Base-by-base conservation (phyloP, 352 stramenopile species). In the Phytophthora crassamura region DNA sequence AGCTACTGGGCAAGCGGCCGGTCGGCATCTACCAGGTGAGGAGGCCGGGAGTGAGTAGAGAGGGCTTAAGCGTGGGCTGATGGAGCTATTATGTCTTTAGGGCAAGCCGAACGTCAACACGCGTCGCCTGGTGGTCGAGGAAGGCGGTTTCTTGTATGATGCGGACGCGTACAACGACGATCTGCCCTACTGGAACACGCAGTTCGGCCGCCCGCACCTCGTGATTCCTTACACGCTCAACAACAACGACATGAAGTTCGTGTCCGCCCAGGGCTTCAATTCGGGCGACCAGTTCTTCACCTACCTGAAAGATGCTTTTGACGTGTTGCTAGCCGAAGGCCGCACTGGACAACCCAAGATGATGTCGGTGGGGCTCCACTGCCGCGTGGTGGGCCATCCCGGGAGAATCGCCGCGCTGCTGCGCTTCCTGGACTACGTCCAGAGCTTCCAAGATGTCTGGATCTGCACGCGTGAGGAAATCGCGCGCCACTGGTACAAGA, bases 241-340 rank as follows among this genome's bases (percentile, higher is more conserved):
- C 54, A 97, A 98, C 64, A 98, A 98, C 78, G 95, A 99, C 72
- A 98, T 99, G 95, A 89, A 96, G 72, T 99, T 98, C 72, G 91
- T 95, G 9, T 91, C 88, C 14, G 69, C 89, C 39, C 91, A 96
- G 69, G 93, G 95, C 55, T 98, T 98, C 76, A 97, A 95, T 48
- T 90, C 80, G 32, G 90, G 90, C 50, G 84, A 97, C 49, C 89
- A 98, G 73, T 99, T 98, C 74, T 94, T 87, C 67, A 91, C 84
- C 12, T 97, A 98, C 74, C 79, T 99, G 50, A 98, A 98, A 36
- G 89, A 97, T 51, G 69, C 89, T 15, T 91, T 97, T 52, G 89
- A 97, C 50, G 83, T 93, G 53, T 62, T 96, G 50, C 74, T 98
- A n/a, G 80, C 90, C 28, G 96, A 99, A 78, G 95, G 94, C 22